Base-by-base conservation (phyloP, 305 asterid genomes). In the Stenogyne calaminthoides region DNA sequence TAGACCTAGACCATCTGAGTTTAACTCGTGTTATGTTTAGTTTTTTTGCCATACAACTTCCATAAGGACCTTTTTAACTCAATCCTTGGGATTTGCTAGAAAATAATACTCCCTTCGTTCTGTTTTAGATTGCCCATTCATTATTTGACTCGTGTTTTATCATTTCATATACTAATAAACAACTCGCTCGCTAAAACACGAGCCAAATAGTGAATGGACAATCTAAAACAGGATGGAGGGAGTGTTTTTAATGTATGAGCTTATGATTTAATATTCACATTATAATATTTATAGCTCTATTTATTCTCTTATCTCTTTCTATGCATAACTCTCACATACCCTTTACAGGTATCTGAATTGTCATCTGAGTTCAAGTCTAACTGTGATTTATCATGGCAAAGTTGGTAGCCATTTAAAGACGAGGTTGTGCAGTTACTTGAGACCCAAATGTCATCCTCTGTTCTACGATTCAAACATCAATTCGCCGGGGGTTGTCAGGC, bases 391-490 rank as follows among this genome's bases (percentile, higher is more conserved):
- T 80, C 71, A 63, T 61, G 95, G 84, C 67, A 83, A 86, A 79
- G 90, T 86, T 47, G 88, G 86, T 29, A 63, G 73, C 12, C 78
- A 78, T 32, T 71, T 93, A 78, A 89, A 78, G 84, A 61, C 76
- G 10, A 93, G 87, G 83, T 67, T 93, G 83, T 76, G 81, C 40
- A 73, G 47, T 70, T 89, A 81, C 72, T 88, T 93, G 66, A 85
- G 85, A 19, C 94, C 97, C 4, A 93, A 93, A 77, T 93, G 96
- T 60, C 97, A 93, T 74, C 93, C 96, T 20, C 64, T 93, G 72
- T 91, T 93, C 84, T 93, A 88, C n/a, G 97, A 91, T 73, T 84
- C 90, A 12, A 93, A 86, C 77, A 84, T 93, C 83, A 93, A 91
- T 76, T 86, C 97, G 7, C 81, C 88, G 1, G 84, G 82, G 51